Evolutionary conservation across 345 rosid genomes (phyloP).

Genomic region (Gossypium anomalum): DNA sequence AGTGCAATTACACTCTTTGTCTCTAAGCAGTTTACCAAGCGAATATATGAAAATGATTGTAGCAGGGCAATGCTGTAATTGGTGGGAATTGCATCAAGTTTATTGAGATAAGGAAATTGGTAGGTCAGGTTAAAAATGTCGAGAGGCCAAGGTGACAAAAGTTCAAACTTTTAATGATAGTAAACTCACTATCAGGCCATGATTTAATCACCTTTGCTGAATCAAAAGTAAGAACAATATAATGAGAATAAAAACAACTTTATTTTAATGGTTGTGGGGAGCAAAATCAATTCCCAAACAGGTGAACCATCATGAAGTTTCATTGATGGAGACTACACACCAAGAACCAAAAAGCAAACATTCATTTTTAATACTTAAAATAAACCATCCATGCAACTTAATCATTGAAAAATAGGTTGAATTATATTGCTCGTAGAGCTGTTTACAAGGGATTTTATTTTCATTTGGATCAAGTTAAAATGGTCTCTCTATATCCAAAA

Average conservation of each 20-base stretch:
- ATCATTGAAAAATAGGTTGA: background rate
- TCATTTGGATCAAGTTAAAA: background rate
- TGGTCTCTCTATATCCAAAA: background rate
- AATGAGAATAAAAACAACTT: constrained; percentile 55
- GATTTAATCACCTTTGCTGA: constrained; percentile 68
- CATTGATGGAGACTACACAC: constrained; percentile 50
- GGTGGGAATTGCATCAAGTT: constrained; percentile 14
- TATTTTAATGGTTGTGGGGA: constrained; percentile 63
- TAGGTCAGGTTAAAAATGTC: constrained; percentile 42
- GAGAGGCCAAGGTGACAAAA: constrained; percentile 29
- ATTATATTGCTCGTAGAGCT: background rate
- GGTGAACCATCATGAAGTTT: constrained; percentile 60
- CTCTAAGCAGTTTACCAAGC: background rate
- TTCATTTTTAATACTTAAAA: background rate
- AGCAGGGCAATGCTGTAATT: background rate
- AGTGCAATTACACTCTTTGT: background rate
- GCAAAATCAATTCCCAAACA: constrained; percentile 87
- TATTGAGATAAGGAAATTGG: constrained; percentile 31
- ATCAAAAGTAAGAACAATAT: constrained; percentile 60
- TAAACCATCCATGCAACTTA: background rate
- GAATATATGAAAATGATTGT: background rate
- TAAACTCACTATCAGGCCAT: constrained; percentile 74
- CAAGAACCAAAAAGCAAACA: constrained; percentile 31
- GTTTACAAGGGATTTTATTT: background rate
- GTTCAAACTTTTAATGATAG: constrained; percentile 75